phyloP scores from a whole-genome alignment of 1,284 basidiomycete genomes.

The Sparassis latifolia region DNA sequence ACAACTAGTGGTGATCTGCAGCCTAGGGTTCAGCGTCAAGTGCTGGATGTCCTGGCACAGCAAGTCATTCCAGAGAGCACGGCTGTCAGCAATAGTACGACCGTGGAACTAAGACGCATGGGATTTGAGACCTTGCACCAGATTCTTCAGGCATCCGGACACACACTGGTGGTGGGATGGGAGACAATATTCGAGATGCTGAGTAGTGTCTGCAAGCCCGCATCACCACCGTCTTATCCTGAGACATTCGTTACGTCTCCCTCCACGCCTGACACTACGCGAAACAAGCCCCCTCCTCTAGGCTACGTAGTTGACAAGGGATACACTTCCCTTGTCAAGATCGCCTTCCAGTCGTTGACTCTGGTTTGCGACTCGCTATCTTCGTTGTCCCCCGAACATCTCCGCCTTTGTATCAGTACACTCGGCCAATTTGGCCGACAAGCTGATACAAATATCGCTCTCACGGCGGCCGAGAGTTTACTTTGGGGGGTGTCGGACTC shows the following conservation, averaged over 20 bases:
- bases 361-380: slow-evolving; percentile 92
- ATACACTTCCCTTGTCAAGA: slow-evolving; percentile 68
- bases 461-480: slow-evolving; percentile 85
- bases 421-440: slow-evolving; percentile 89
- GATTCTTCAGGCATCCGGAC: slow-evolving; percentile 86
- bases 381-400: slow-evolving; percentile 71
- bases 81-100: slow-evolving; percentile 37
- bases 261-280: slow-evolving; percentile 31
- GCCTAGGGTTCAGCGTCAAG: slow-evolving; percentile 70
- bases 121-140: slow-evolving; percentile 86
- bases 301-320: slow-evolving; percentile 56
- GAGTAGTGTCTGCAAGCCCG: slow-evolving; percentile 69
- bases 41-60: slow-evolving; percentile 75
- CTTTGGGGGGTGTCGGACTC: slow-evolving; percentile 94
- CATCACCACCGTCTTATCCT: slow-evolving; percentile 32
- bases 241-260: slow-evolving; percentile 36
- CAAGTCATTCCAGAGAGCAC: slow-evolving; percentile 64
- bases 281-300: slow-evolving; percentile 41
- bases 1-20: slow-evolving; percentile 56
- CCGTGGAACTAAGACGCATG: slow-evolving; percentile 77
- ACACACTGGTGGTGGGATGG: slow-evolving; percentile 90
- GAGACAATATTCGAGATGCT: slow-evolving; percentile 89
- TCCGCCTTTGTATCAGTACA: slow-evolving; percentile 84
- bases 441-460: slow-evolving; percentile 89
- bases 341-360: slow-evolving; percentile 91